Conservation (phyloP, 768 basidiomycete genomes). For the Boletus rubescentipes region DNA sequence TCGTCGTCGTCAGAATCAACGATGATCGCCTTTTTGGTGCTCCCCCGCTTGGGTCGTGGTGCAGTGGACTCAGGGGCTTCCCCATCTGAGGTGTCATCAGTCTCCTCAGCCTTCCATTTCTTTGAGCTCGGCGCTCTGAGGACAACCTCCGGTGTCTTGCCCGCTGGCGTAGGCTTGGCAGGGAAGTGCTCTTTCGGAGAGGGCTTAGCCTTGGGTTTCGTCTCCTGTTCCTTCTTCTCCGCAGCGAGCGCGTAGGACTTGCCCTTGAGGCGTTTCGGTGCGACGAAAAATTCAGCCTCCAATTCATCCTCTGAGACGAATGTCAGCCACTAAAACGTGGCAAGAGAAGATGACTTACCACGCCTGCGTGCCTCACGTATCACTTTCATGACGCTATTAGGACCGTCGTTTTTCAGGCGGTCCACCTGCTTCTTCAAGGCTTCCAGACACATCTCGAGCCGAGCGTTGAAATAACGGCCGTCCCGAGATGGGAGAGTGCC, state of each 20-base stretch:
- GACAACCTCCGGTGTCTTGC: slow-evolving; percentile 56
- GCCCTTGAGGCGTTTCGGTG: slow-evolving; percentile 73
- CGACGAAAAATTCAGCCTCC: slow-evolving; percentile 41
- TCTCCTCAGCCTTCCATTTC: slow-evolving; percentile 17
- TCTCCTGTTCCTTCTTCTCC: slow-evolving; percentile 32
- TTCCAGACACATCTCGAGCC: slow-evolving; percentile 61
- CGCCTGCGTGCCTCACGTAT: slow-evolving; percentile 62
- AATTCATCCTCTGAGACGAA: slow-evolving; percentile 48
- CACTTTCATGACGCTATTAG: slow-evolving; percentile 57
- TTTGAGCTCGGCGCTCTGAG: slow-evolving; percentile 36
- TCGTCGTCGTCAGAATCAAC: slow-evolving; percentile 53
- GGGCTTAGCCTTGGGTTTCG: slow-evolving; percentile 15
- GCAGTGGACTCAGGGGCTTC: slow-evolving; percentile 36
- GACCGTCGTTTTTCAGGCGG: slow-evolving; percentile 62
- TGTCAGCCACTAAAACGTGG: not conserved
- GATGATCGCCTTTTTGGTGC: slow-evolving; percentile 38
- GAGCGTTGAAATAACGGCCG: slow-evolving; percentile 88
- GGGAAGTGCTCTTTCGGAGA: slow-evolving; percentile 23
- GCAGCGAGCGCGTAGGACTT: slow-evolving; percentile 67
- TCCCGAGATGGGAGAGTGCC: slow-evolving; percentile 72
- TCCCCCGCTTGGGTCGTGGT: slow-evolving; percentile 38
- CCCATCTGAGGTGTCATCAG: slow-evolving; percentile 22
- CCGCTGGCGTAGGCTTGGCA: slow-evolving; percentile 36
- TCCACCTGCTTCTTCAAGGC: slow-evolving; percentile 67
- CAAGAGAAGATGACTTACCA: slow-evolving; percentile 41